phyloP scores from a whole-genome alignment of 2,329 filamentous ascomycete genomes.

The Fusarium verticillioides region DNA sequence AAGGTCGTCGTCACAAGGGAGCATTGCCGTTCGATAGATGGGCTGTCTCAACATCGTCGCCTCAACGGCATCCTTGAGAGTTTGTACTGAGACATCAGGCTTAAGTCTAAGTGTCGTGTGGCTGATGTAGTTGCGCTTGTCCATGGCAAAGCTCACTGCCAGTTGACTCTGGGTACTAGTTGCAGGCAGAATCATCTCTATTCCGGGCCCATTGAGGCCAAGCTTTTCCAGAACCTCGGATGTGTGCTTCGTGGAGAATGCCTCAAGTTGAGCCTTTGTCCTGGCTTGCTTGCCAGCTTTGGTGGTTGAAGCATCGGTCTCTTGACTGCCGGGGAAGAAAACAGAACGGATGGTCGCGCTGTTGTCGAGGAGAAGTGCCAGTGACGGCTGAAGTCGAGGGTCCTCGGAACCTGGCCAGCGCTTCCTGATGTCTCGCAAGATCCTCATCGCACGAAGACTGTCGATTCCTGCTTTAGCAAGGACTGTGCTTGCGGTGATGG shows the following conservation, averaged over 20 bases:
- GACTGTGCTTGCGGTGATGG: neutral
- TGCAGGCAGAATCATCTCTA: slow-evolving; percentile 8
- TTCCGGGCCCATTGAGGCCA: fast-evolving
- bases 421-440: slow-evolving; percentile 12
- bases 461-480: slow-evolving; percentile 8
- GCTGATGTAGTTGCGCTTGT: slow-evolving; percentile 19
- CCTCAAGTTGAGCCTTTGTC: neutral
- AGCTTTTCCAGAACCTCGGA: neutral
- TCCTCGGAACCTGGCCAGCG: neutral
- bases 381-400: neutral
- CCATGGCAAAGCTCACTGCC: slow-evolving; percentile 21
- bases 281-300: neutral
- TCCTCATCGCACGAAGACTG: slow-evolving; percentile 23
- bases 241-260: neutral
- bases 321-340: neutral
- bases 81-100: fast-evolving
- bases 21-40: slow-evolving; percentile 7
- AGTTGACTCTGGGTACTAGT: slow-evolving; percentile 24
- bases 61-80: neutral
- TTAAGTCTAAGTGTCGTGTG: slow-evolving; percentile 2
- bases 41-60: neutral
- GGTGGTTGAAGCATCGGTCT: fast-evolving
- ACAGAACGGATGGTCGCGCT: neutral
- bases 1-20: slow-evolving; percentile 6
- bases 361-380: neutral